phyloP scores from a whole-genome alignment of 352 stramenopile genomes.

The Blastocystis hominis region DNA sequence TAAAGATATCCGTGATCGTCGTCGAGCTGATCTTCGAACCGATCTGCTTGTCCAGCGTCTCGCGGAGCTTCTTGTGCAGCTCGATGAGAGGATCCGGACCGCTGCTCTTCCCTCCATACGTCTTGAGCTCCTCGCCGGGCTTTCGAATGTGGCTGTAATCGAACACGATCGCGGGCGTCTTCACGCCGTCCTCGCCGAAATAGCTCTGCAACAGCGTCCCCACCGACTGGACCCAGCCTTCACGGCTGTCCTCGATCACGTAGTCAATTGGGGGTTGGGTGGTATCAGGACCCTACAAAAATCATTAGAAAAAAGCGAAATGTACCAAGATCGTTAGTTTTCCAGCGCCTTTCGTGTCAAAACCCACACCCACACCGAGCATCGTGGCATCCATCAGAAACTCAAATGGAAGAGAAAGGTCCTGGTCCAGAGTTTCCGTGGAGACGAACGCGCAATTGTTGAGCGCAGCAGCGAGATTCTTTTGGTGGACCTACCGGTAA shows the following conservation, averaged over 20 bases:
- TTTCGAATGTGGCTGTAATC: conserved; percentile 75
- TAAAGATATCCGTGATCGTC: conserved; percentile 82
- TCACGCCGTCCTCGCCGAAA: conserved; percentile 64
- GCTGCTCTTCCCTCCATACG: conserved; percentile 78
- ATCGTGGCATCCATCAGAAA: conserved; percentile 88
- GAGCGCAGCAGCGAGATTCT: conserved; percentile 73
- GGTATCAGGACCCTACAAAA: conserved; percentile 1
- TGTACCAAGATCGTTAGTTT: conserved; percentile 63
- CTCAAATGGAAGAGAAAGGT: conserved; percentile 74
- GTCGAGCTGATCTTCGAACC: conserved; percentile 67
- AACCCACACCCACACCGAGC: conserved; percentile 82
- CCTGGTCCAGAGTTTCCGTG: conserved; percentile 69
- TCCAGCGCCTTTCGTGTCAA: conserved; percentile 78
- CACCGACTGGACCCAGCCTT: conserved; percentile 77
- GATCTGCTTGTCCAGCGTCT: conserved; percentile 65
- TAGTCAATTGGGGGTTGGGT: conserved; percentile 48
- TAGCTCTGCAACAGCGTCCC: conserved; percentile 73
- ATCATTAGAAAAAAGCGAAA: neutral
- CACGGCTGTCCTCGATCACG: conserved; percentile 65
- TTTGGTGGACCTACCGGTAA: conserved; percentile 61
- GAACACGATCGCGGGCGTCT: conserved; percentile 64
- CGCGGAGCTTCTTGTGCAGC: conserved; percentile 69
- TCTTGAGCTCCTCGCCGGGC: conserved; percentile 71
- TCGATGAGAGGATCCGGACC: conserved; percentile 70
- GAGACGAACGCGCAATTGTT: conserved; percentile 86